A percentile compares a stretch with the other conserved stretches of the same genome.
Conservation (phyloP, 164 flowering plant genomes). For the Magnolia officinalis region DNA sequence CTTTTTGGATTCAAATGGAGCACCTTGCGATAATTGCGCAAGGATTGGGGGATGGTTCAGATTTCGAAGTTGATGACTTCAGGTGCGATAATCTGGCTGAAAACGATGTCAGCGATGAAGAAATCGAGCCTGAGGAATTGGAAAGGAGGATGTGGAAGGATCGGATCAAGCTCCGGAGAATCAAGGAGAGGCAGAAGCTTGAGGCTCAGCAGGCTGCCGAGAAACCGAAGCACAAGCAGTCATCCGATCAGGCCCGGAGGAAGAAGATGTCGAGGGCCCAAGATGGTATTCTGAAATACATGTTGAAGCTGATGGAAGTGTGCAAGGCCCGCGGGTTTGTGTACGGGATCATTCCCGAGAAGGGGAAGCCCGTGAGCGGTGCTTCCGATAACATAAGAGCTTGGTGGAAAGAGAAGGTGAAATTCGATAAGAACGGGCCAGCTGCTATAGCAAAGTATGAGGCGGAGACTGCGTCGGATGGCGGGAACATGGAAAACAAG, state of each 20-base stretch:
- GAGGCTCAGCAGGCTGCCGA: constrained; percentile 18
- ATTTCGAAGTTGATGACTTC: constrained; percentile 32
- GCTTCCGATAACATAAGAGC: constrained; percentile 62
- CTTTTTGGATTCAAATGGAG: constrained; percentile 11
- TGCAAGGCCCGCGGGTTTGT: constrained; percentile 67
- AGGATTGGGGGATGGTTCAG: constrained; percentile 22
- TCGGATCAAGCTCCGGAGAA: constrained; percentile 30
- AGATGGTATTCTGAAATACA: constrained; percentile 62
- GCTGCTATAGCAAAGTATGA: constrained; percentile 55
- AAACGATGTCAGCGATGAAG: constrained; percentile 46
- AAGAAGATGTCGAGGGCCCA: constrained; percentile 58
- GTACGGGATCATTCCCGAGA: constrained; percentile 65
- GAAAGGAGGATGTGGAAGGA: constrained; percentile 50
- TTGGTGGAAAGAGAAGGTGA: constrained; percentile 74
- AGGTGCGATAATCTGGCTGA: constrained; percentile 27
- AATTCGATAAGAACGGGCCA: constrained; percentile 62
- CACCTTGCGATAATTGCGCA: constrained; percentile 14
- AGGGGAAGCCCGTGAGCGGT: constrained; percentile 68
- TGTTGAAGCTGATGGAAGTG: constrained; percentile 64
- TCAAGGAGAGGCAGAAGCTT: constrained; percentile 36
- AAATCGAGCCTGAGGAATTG: constrained; percentile 38
- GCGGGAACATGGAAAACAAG: constrained; percentile 10
- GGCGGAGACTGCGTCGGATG: constrained; percentile 22
- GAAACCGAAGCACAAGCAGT: constrained; percentile 20
- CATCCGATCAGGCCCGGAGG: constrained; percentile 25